Evolutionary conservation across 163 green algal species (phyloP).

Genomic region (Scenedesmus sp.): DNA sequence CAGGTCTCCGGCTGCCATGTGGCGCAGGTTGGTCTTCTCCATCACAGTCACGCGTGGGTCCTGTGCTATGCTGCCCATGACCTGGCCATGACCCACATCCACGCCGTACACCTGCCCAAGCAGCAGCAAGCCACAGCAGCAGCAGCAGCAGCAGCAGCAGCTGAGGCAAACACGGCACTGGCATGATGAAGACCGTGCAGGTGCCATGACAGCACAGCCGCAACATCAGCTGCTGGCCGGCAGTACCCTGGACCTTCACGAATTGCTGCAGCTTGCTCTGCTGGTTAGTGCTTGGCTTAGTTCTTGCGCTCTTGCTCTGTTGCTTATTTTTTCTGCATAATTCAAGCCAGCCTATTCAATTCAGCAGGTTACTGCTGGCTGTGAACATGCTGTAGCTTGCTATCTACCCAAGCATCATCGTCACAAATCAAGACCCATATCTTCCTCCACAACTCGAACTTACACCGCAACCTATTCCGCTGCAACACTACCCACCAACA

Average conservation of each 20-base stretch:
- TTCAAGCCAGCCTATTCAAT: too few relatives aligned
- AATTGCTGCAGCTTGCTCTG: not conserved
- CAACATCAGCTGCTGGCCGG: not conserved
- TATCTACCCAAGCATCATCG: not conserved
- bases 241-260: too few relatives aligned
- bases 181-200: not conserved
- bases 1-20: conserved; percentile 81
- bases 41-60: conserved; percentile 89
- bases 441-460: too few relatives aligned
- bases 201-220: not conserved
- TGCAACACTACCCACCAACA: too few relatives aligned
- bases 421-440: too few relatives aligned
- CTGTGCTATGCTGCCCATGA: conserved; percentile 87
- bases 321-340: too few relatives aligned
- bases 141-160: not conserved
- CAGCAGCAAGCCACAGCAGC: conserved; percentile 11
- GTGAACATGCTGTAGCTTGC: not conserved
- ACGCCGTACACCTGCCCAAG: conserved; percentile 90
- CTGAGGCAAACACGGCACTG: not conserved
- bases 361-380: too few relatives aligned
- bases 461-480: too few relatives aligned
- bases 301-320: not conserved
- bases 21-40: conserved; percentile 95
- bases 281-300: not conserved
- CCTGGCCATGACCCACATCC: conserved; percentile 96